Conservation (phyloP, 768 basidiomycete species). For the Leucocoprinus leucothites region DNA sequence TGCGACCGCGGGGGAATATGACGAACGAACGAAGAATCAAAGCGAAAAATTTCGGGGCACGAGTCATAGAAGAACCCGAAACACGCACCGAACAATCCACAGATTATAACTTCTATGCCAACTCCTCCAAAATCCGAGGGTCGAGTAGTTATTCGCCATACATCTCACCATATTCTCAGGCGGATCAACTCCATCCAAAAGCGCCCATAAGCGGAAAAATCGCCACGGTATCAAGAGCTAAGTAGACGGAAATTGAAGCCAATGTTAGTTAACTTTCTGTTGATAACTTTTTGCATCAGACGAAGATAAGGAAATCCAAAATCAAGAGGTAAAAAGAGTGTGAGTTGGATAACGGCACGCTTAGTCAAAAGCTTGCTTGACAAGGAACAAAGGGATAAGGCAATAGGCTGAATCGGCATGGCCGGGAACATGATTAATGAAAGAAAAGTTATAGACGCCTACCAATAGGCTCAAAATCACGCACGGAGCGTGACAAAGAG, state of each 20-base stretch:
- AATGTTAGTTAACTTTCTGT: too few species aligned
- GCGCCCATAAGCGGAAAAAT: slow-evolving; percentile 93
- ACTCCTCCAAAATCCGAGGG: slow-evolving; percentile 89
- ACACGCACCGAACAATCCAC: slow-evolving; percentile 79
- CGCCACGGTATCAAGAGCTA: slow-evolving; percentile 94
- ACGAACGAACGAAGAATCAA: too few species aligned
- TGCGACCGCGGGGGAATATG: too few species aligned
- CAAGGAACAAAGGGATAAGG: not conserved
- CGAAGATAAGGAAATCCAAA: not conserved
- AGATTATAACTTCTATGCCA: slow-evolving; percentile 98
- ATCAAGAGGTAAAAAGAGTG: not conserved
- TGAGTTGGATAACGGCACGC: not conserved
- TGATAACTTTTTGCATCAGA: too few species aligned
- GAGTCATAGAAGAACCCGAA: not conserved
- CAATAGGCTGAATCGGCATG: not conserved
- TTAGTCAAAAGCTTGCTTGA: not conserved
- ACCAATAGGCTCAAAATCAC: not conserved
- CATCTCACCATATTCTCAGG: slow-evolving; percentile 99
- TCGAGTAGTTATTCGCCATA: slow-evolving; percentile 96
- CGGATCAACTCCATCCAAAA: slow-evolving; percentile 84
- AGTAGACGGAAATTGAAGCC: not conserved
- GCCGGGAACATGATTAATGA: not conserved
- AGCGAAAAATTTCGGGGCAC: not conserved
- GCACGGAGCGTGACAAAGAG: not conserved
- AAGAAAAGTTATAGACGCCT: not conserved